phyloP scores from a whole-genome alignment of 495 filamentous ascomycete species.

The Aspergillus bertholletiae region DNA sequence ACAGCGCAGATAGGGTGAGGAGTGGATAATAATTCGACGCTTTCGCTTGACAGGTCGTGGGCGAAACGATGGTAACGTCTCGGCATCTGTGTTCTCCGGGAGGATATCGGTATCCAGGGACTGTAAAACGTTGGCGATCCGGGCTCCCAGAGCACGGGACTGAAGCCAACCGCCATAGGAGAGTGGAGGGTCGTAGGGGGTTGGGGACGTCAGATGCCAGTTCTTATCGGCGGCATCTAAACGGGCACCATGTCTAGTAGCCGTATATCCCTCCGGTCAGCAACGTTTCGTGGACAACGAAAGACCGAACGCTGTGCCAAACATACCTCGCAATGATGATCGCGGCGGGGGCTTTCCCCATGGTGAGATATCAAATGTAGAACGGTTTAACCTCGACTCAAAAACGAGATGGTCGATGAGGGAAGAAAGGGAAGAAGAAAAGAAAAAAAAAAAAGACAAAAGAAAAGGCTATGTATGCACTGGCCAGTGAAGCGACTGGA shows the following conservation, averaged over 20 bases:
- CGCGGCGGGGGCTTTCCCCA: conserved; percentile 59
- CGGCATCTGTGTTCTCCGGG: conserved; percentile 16
- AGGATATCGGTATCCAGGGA: conserved; percentile 27
- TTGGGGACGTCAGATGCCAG: conserved; percentile 94
- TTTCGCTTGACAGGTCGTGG: conserved; percentile 15
- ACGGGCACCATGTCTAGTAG: conserved; percentile 84
- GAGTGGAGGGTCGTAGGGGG: conserved; percentile 92
- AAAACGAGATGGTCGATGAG: background rate
- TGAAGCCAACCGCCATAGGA: conserved; percentile 95
- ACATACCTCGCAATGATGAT: conserved; percentile 80
- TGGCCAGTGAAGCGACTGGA: too few relatives aligned
- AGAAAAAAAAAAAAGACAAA: too few relatives aligned
- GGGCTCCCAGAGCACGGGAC: conserved; percentile 69
- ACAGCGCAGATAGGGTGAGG: conserved; percentile 88
- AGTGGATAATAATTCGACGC: conserved; percentile 75
- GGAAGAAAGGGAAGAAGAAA: background rate
- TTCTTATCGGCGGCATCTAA: conserved; percentile 90
- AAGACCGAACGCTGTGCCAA: background rate
- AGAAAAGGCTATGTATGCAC: too few relatives aligned
- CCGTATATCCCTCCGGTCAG: background rate
- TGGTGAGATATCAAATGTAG: too few relatives aligned
- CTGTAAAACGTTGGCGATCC: conserved; percentile 72
- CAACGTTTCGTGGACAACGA: conserved; percentile 2
- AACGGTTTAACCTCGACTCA: too few relatives aligned
- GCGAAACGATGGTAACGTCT: conserved; percentile 11